Conservation (phyloP, 2,329 filamentous ascomycete species). For the Nemania diffusa region DNA sequence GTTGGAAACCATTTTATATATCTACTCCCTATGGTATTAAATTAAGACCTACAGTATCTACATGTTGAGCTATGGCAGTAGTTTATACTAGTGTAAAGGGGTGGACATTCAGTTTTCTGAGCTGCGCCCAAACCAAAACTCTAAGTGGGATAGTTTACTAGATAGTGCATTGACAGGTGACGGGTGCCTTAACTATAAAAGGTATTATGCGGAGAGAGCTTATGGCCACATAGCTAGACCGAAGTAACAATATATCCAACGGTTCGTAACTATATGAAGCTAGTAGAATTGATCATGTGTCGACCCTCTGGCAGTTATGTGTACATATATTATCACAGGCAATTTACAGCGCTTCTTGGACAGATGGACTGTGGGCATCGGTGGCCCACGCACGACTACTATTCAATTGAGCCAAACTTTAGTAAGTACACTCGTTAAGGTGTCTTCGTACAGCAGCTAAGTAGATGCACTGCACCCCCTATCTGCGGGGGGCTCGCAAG, state of each 20-base stretch:
- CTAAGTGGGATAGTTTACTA: no score
- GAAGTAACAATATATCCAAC: background rate
- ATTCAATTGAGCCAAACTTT: slow-evolving; percentile 25
- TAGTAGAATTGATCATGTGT: background rate
- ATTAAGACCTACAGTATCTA: no score
- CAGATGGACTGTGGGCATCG: slow-evolving; percentile 2
- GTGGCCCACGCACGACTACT: slow-evolving; percentile 5
- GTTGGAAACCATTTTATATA: no score
- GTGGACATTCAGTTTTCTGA: no score
- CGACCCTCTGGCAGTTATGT: background rate
- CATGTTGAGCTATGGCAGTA: no score
- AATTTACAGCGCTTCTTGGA: background rate
- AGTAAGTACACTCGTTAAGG: slow-evolving; percentile 6
- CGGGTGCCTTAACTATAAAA: background rate
- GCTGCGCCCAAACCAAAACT: no score
- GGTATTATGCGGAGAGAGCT: background rate
- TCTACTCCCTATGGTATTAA: no score
- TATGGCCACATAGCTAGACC: background rate
- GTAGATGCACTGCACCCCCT: slow-evolving; percentile 13
- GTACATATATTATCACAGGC: background rate
- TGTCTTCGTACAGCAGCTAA: slow-evolving; percentile 3
- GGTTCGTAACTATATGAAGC: background rate
- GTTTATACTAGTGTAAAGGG: no score
- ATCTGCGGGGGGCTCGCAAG: background rate
- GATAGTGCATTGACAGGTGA: no score